Conservation (phyloP, 2,329 filamentous ascomycete species). For the Tolypocladium inflatum region DNA sequence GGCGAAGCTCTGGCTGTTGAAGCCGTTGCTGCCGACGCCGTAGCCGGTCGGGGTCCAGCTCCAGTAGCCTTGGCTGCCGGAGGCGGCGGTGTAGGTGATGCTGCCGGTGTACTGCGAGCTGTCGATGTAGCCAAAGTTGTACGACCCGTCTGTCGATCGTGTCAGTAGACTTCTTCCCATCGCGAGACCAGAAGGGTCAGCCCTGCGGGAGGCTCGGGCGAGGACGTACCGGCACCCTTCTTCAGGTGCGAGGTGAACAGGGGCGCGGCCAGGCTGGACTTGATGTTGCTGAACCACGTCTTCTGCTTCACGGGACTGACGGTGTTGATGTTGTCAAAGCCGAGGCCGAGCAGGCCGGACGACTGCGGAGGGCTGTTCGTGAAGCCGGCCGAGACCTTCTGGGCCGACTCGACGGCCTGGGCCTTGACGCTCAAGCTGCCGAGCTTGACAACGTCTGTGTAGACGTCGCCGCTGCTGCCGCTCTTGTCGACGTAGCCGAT, state of each 20-base stretch:
- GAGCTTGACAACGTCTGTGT: background rate
- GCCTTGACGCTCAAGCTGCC: background rate
- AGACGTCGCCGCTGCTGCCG: background rate
- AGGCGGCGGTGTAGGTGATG: constrained; percentile 52
- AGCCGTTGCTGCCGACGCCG: constrained; percentile 5
- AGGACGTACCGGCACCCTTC: background rate
- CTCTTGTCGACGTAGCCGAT: background rate
- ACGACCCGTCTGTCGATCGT: background rate
- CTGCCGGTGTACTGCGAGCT: constrained; percentile 49
- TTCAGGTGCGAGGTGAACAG: background rate
- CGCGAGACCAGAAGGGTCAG: background rate
- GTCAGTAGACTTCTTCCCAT: background rate
- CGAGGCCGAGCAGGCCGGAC: background rate
- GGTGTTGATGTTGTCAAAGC: background rate
- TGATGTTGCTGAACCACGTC: background rate
- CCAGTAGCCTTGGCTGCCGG: constrained; percentile 56
- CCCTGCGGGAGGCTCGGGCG: background rate
- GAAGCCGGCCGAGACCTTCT: background rate
- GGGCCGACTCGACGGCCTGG: background rate
- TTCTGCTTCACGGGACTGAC: background rate
- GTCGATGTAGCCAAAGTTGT: constrained; percentile 59
- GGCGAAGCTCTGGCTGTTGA: constrained; percentile 18
- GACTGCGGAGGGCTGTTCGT: background rate
- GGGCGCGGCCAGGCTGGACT: background rate
- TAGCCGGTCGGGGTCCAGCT: constrained; percentile 12